Base-by-base conservation (phyloP, 371 early-diverging fungal genomes). In the Dichotomocladium elegans region DNA sequence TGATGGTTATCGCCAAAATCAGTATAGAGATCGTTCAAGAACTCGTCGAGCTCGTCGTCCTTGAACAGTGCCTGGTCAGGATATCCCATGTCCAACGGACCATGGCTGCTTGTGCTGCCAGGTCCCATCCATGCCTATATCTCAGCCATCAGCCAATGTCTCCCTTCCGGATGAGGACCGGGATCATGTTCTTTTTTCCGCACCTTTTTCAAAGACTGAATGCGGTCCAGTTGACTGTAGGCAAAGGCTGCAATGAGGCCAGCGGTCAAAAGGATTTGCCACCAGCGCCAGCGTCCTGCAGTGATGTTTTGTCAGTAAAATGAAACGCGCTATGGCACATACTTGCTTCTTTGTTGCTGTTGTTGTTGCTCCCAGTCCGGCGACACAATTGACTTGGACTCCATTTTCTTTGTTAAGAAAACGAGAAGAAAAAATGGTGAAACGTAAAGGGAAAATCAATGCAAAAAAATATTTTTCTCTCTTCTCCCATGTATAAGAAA, bases 251-350 rank as follows among this genome's bases (percentile, higher is more conserved):
- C 45, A 44, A 44, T 44, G 25, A 4, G n/a, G 29, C 45, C 27
- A 26, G n/a, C 29, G 4, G 29, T 11, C n/a, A 44, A 15, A 11
- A 44, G 1, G 25, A 44, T 15, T 1, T 44, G 14, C 45, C 45
- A 44, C 45, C 45, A 44, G 8, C 45, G 45, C 45, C 45, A 44
- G 21, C 45, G 45, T 15, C 45, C 45, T 44, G 26, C 7, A 10
- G 27, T 44, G n/a, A n/a, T n/a, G n/a, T n/a, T n/a, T n/a, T n/a
- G n/a, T n/a, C n/a, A n/a, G n/a, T n/a, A n/a, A n/a, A n/a, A n/a
- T n/a, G n/a, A n/a, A n/a, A n/a, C n/a, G n/a, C n/a, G n/a, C n/a
- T n/a, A n/a, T n/a, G n/a, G n/a, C n/a, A n/a, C n/a, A n/a, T n/a
- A n/a, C n/a, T n/a, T n/a, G n/a, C n/a, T n/a, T n/a, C n/a, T n/a